phyloP scores from a whole-genome alignment of 2,329 filamentous ascomycete species.

The Chaetoscypha palmicola region DNA sequence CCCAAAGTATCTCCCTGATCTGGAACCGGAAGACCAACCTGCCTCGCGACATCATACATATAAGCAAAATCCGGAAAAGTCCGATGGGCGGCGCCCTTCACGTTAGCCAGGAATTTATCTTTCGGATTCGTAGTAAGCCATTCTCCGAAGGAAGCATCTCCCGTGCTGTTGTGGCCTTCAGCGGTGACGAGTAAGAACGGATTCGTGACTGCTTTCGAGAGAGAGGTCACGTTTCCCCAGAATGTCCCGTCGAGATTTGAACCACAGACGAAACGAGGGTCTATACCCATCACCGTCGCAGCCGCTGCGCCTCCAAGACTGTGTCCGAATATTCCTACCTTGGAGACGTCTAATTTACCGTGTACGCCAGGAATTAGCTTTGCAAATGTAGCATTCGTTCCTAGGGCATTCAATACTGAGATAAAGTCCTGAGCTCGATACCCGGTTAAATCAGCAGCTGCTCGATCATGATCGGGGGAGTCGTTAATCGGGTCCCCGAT shows the following conservation, averaged over 20 bases:
- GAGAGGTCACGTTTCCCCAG: constrained; percentile 19
- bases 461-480: not conserved
- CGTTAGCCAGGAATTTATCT: constrained; percentile 17
- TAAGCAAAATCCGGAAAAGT: constrained; percentile 25
- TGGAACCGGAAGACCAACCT: constrained; percentile 18
- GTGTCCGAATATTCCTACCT: constrained; percentile 5
- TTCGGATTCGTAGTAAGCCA: constrained; percentile 18
- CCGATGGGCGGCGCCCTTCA: constrained; percentile 24
- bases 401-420: not conserved
- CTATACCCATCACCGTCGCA: constrained; percentile 24
- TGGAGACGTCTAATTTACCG: not conserved
- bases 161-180: constrained; percentile 22
- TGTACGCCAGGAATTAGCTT: constrained; percentile 2
- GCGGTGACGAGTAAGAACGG: constrained; percentile 28
- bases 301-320: constrained; percentile 28
- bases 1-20: constrained; percentile 26
- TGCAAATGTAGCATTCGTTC: not conserved
- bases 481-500: not conserved
- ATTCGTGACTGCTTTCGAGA: constrained; percentile 19
- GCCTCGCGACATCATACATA: constrained; percentile 8
- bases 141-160: constrained; percentile 17
- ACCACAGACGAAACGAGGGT: constrained; percentile 28
- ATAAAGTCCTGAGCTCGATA: not conserved
- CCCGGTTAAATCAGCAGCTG: not conserved
- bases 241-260: constrained; percentile 33